Evolutionary conservation across 345 rosid species (phyloP).

Genomic region (Gossypium australe): DNA sequence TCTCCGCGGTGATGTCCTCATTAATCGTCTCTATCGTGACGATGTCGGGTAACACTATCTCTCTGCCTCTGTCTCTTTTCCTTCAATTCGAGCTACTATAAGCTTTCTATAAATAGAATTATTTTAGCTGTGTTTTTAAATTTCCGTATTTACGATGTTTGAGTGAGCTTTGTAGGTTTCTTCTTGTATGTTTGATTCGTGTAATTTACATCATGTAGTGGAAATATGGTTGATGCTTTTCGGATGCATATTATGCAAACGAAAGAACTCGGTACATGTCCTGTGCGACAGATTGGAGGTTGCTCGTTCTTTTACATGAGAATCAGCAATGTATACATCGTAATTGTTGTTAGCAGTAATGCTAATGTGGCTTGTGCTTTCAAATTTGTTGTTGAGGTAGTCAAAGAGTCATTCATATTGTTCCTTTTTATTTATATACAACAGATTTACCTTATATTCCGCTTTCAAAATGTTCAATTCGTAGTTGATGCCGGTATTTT

Average conservation of each 20-base stretch:
- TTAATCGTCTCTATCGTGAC: conserved; percentile 95
- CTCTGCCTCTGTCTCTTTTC: neutral
- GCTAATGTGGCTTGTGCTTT: conserved; percentile 99
- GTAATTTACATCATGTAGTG: conserved; percentile 35
- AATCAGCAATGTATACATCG: conserved; percentile 96
- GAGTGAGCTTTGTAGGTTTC: neutral
- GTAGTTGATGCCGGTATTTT: conserved; percentile 3
- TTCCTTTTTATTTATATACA: neutral
- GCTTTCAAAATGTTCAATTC: neutral
- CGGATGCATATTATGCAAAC: conserved; percentile 98
- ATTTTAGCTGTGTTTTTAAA: neutral
- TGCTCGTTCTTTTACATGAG: conserved; percentile 96
- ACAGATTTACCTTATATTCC: neutral
- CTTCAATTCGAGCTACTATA: neutral
- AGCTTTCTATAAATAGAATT: neutral
- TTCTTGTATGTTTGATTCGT: neutral
- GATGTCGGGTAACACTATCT: conserved; percentile 73
- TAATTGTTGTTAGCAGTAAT: conserved; percentile 97
- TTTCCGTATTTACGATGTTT: neutral
- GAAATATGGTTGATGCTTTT: conserved; percentile 99
- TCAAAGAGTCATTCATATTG: neutral
- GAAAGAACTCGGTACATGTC: conserved; percentile 94
- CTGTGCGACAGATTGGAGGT: conserved; percentile 96
- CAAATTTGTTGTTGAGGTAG: conserved; percentile 97
- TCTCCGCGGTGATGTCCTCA: conserved; percentile 98